phyloP scores from a whole-genome alignment of 2,329 filamentous ascomycete species.

The Aspergillus fischeri region DNA sequence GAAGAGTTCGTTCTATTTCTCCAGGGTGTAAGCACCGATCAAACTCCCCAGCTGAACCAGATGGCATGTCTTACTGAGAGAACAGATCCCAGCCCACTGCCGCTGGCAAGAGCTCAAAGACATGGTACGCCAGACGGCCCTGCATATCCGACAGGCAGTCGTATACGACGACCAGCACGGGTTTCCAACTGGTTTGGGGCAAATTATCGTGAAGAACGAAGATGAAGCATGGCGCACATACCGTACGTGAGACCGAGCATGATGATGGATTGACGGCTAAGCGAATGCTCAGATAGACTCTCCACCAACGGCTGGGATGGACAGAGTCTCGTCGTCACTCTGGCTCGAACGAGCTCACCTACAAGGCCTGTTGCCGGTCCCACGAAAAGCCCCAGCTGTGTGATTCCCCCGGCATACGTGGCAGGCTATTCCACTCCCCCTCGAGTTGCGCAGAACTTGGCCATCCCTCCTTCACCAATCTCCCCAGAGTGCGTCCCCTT shows the following conservation, averaged over 20 bases:
- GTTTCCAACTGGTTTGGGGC: conserved; percentile 40
- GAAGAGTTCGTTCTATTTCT: conserved; percentile 45
- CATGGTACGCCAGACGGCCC: conserved; percentile 41
- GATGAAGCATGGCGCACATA: conserved; percentile 44
- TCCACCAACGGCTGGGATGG: conserved; percentile 43
- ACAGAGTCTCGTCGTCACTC: conserved; percentile 39
- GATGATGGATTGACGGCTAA: conserved; percentile 9
- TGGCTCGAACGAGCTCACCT: conserved; percentile 38
- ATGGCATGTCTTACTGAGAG: conserved; percentile 10
- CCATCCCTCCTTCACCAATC: conserved; percentile 32
- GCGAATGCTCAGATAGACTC: conserved; percentile 31
- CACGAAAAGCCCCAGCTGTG: conserved; percentile 34
- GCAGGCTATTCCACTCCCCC: conserved; percentile 33
- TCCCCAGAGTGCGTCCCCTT: conserved; percentile 32
- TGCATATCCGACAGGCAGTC: conserved; percentile 43
- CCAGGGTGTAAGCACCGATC: conserved; percentile 33
- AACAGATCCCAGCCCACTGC: conserved; percentile 40
- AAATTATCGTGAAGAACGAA: conserved; percentile 44
- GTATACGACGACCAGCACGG: conserved; percentile 43
- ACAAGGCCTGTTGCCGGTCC: conserved; percentile 41
- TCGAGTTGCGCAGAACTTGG: conserved; percentile 22
- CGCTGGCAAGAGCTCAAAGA: conserved; percentile 45
- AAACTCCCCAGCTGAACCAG: not conserved
- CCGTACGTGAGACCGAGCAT: conserved; percentile 23
- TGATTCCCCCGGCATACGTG: conserved; percentile 24